These are phyloP conservation scores for Priceomyces haplophilus DNA, from an alignment of 805 yeast species.

Conservation along the genomic window DNA sequence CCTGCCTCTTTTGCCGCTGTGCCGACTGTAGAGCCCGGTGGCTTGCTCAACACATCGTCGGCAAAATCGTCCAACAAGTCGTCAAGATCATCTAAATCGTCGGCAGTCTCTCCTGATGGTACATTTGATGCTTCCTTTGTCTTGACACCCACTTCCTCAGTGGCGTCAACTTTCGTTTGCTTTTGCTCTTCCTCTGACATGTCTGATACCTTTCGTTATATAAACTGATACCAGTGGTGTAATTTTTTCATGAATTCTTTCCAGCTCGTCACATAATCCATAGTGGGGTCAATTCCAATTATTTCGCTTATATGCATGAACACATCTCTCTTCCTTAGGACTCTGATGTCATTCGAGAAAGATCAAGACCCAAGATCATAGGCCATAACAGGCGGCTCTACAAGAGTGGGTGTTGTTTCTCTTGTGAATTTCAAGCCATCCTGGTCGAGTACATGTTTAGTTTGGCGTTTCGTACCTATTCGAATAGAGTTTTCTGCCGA, in stretches of 20 bases:
- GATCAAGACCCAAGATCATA: no score
- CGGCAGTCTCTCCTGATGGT: slow-evolving; percentile 20
- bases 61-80: slow-evolving; percentile 84
- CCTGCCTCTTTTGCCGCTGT: slow-evolving; percentile 11
- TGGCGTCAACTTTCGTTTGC: background rate
- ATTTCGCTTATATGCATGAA: no score
- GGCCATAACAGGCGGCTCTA: no score
- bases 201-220: background rate
- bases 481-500: background rate
- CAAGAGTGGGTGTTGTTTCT: no score
- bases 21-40: slow-evolving; percentile 49
- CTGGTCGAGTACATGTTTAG: no score
- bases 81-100: slow-evolving; percentile 72
- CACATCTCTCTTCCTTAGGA: no score
- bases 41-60: slow-evolving; percentile 60
- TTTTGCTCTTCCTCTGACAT: background rate
- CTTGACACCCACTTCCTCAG: background rate
- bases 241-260: background rate
- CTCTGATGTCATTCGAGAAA: no score
- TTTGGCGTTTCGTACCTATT: no score
- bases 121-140: background rate
- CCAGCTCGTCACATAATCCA: background rate
- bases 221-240: background rate
- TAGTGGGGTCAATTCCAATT: background rate
- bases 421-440: no score